Evolutionary conservation across 345 rosid species (phyloP).

Genomic region (Eucalyptus leucophloia): DNA sequence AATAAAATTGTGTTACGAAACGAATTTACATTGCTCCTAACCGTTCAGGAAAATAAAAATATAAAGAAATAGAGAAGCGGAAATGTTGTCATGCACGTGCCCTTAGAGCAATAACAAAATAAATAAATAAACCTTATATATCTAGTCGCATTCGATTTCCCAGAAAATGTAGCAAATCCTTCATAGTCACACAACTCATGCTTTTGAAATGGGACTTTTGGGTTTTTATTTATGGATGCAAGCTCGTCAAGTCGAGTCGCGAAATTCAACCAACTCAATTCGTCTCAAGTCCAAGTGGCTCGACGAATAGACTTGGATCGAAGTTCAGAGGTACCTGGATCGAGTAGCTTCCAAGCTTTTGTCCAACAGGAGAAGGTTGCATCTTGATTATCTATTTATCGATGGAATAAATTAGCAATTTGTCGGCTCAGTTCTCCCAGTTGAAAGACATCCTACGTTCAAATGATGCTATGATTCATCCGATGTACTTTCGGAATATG

Average conservation of each 20-base stretch:
- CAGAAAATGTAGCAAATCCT: neutral
- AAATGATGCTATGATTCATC: neutral
- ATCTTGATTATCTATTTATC: neutral
- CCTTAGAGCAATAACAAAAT: neutral
- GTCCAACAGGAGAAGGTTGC: neutral
- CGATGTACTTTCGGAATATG: neutral
- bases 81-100: too few species aligned
- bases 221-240: neutral
- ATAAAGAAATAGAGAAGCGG: accelerated
- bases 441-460: accelerated
- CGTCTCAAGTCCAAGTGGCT: neutral
- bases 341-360: neutral
- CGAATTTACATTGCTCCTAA: accelerated
- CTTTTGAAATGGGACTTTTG: neutral
- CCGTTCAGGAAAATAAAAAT: accelerated
- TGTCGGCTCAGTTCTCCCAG: accelerated
- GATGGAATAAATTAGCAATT: neutral
- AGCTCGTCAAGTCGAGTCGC: neutral
- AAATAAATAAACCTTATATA: too few species aligned
- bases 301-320: neutral
- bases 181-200: neutral
- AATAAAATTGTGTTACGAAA: too few species aligned
- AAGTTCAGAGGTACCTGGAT: neutral
- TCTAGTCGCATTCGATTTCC: neutral
- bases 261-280: neutral